Base-by-base conservation (phyloP, 257 asterid genomes). In the Craterostigma plantagineum region DNA sequence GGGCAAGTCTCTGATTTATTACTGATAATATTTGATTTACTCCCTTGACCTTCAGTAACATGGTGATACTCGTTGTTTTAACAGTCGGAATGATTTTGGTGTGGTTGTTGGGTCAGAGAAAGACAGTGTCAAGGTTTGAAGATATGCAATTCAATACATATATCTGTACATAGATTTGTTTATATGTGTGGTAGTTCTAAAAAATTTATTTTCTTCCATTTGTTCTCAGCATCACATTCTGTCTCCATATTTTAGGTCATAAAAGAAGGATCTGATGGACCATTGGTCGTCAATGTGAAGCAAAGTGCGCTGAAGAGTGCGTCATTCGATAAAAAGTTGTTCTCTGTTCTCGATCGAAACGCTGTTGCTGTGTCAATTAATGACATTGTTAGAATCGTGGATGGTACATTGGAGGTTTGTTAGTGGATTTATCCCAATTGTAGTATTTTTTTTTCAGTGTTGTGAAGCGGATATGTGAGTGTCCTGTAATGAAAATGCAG, bases 71-170 rank as follows among this genome's bases (percentile, higher is more conserved):
- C 34, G 34, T 53, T 46, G n/a, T n/a, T n/a, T 53, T 56, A 59
- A 59, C 78, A 83, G 99, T 61, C 71, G 79, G 61, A 90, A 66
- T 62, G 95, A 75, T 60, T 90, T 90, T 67, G 99, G 99, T 48
- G 75, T 83, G 60, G 79, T 90, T 53, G 48, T 77, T 59, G 91
- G 92, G 67, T 23, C 64, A 5, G 94, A 77, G 66, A 90, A 90
- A 72, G 92, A 65, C 35, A 54, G 51, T 57, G 77, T 79, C 71
- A 80, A 77, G 92, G 95, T 90, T 63, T 60, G 10, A 37, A 16
- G 18, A 41, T 50, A 13, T 46, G 34, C 46, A 46, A 41, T 10
- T 43, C 9, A 15, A 15, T 10, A 43, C n/a, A n/a, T n/a, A n/a
- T n/a, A n/a, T n/a, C n/a, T n/a, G n/a, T n/a, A n/a, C n/a, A n/a